Base-by-base conservation (phyloP, 73 alveolate genomes). In the Paramecium biaurelia region DNA sequence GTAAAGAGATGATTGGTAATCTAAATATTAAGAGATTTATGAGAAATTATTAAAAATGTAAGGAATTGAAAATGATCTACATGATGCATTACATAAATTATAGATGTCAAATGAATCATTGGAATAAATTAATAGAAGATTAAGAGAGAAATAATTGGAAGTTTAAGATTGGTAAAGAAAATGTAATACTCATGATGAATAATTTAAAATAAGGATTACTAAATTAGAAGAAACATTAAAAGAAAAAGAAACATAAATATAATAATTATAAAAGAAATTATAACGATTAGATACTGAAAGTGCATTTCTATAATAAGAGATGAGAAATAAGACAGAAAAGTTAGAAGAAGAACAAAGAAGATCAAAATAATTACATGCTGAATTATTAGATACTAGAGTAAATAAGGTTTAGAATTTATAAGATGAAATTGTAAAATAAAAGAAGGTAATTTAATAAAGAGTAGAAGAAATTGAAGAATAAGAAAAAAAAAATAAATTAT, bases 331-430 rank as follows among this genome's bases (percentile, higher is more conserved):
- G 21, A 72, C 28, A 14, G 86, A 72, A 26, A 72, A 72, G 35
- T 37, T 72, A n/a, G 86, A 72, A 15, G 86, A 72, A 72, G 86
- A 72, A 20, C 14, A 72, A 72, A 72, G 86, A 72, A 72, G 86
- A 72, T 32, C 86, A 28, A 72, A 72, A 72, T 37, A 72, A 18
- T 72, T 72, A 72, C 86, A 72, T 72, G 86, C 86, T 4, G 86
- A 72, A 14, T 34, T 72, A 38, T 37, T 72, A 18, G 86, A 72
- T 72, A 72, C 86, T 12, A 30, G 86, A 21, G 86, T 72, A 5
- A 72, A 72, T 38, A 72, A 72, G 37, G 86, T 72, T 0, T 72
- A 72, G 37, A 72, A 72, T 72, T 37, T 72, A 20, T 72, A 72
- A 35, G 86, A 72, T 72, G 86, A 72, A 72, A 72, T 72, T 12